These are phyloP conservation scores for Suillus ampliporus DNA, from an alignment of 768 basidiomycete species.

Conservation along the genomic window DNA sequence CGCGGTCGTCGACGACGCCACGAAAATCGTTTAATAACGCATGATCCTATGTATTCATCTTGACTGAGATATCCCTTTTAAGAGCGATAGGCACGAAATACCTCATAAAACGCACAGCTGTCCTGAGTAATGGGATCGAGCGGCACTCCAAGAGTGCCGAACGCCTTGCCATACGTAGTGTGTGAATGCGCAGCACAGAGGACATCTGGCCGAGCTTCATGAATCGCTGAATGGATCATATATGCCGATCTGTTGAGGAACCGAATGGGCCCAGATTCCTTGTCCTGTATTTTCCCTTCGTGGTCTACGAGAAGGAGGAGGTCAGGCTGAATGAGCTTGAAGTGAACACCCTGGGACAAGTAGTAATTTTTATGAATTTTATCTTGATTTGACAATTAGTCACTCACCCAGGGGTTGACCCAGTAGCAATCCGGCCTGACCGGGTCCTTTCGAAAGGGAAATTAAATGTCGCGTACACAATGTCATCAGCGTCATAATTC, in stretches of 20 bases:
- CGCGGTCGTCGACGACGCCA: too few relatives aligned
- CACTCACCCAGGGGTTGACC: slow-evolving; percentile 53
- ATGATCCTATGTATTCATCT: too few relatives aligned
- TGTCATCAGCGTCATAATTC: background rate
- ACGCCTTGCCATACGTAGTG: slow-evolving; percentile 43
- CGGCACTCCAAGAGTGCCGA: slow-evolving; percentile 39
- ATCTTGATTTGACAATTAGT: background rate
- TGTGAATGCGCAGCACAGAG: slow-evolving; percentile 43
- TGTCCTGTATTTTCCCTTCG: slow-evolving; percentile 36
- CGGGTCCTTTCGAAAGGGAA: slow-evolving; percentile 37
- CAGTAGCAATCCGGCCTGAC: slow-evolving; percentile 51
- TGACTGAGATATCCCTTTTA: too few relatives aligned
- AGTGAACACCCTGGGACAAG: slow-evolving; percentile 46
- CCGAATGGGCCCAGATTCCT: slow-evolving; percentile 36
- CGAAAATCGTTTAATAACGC: too few relatives aligned
- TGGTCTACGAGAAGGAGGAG: slow-evolving; percentile 55
- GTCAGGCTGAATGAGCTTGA: slow-evolving; percentile 48
- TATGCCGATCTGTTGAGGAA: slow-evolving; percentile 46
- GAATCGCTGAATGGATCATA: slow-evolving; percentile 44
- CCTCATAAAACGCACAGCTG: slow-evolving; percentile 39
- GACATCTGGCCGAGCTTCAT: slow-evolving; percentile 42
- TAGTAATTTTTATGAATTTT: background rate
- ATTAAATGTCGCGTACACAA: background rate
- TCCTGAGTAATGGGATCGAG: slow-evolving; percentile 42
- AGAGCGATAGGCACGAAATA: background rate